phyloP scores from a whole-genome alignment of 306 rosid genomes.

The Quercus cerris region DNA sequence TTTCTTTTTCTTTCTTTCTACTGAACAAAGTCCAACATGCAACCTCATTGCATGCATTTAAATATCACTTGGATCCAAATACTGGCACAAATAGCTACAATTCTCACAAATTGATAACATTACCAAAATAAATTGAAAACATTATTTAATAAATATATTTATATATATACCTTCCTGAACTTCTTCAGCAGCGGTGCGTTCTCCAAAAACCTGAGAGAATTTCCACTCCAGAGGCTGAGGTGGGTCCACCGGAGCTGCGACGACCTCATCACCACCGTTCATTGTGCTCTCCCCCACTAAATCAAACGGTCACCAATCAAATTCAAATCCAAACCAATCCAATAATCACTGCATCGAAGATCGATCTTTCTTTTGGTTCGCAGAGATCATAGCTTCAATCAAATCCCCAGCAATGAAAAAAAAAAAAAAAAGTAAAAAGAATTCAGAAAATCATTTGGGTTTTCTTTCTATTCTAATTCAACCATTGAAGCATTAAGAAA shows the following conservation, averaged over 20 bases:
- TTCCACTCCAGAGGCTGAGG: slow-evolving; percentile 89
- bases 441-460: slow-evolving; percentile 38
- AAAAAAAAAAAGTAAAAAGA: slow-evolving; percentile 5
- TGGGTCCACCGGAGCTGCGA: slow-evolving; percentile 72
- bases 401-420: slow-evolving; percentile 31
- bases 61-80: too few species aligned
- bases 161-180: slow-evolving; percentile 84
- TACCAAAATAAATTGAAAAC: not conserved
- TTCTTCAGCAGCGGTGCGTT: slow-evolving; percentile 96
- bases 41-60: not conserved
- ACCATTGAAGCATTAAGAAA: slow-evolving; percentile 47
- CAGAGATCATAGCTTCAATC: slow-evolving; percentile 53
- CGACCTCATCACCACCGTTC: slow-evolving; percentile 92
- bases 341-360: slow-evolving; percentile 66
- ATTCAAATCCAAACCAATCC: slow-evolving; percentile 37
- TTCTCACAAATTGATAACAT: not conserved
- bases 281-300: slow-evolving; percentile 38
- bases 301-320: slow-evolving; percentile 43
- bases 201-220: slow-evolving; percentile 99
- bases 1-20: not conserved
- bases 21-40: not conserved
- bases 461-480: slow-evolving; percentile 40
- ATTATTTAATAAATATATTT: too few species aligned
- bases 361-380: slow-evolving; percentile 58
- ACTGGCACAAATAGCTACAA: too few species aligned